These are phyloP conservation scores for Ocimum tenuiflorum DNA, from an alignment of 257 asterid genomes.

Conservation along the genomic window DNA sequence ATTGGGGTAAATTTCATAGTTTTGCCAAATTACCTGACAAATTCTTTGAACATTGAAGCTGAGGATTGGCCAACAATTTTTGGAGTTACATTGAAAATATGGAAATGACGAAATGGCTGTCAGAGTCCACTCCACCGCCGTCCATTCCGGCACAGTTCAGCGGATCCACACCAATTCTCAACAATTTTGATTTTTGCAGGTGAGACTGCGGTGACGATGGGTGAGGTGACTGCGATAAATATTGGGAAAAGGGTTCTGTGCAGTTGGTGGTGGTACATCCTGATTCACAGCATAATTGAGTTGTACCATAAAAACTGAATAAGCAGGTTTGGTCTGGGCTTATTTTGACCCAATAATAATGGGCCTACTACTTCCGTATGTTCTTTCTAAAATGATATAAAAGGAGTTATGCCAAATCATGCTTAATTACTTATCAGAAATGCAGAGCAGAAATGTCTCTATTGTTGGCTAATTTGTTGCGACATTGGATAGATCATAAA, in stretches of 20 bases:
- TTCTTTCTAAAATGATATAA: neutral
- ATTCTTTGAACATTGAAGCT: too few species aligned
- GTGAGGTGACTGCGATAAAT: neutral
- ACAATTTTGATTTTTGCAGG: neutral
- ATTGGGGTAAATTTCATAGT: too few species aligned
- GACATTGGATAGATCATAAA: slow-evolving; percentile 38
- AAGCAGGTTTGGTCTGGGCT: neutral
- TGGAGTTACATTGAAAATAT: too few species aligned
- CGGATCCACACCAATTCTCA: slow-evolving; percentile 7
- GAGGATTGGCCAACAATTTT: too few species aligned
- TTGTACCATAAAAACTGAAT: slow-evolving; percentile 1
- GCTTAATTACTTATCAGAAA: slow-evolving; percentile 1
- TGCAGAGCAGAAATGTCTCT: slow-evolving; percentile 35
- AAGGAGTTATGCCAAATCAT: neutral
- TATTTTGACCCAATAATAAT: neutral
- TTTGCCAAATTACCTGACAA: too few species aligned
- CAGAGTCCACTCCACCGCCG: slow-evolving; percentile 54
- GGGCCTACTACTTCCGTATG: neutral
- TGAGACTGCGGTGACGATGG: slow-evolving; percentile 6
- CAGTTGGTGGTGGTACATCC: slow-evolving; percentile 30
- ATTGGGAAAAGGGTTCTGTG: slow-evolving; percentile 14
- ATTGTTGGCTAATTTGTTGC: slow-evolving; percentile 36
- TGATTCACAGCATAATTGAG: neutral
- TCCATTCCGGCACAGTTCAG: slow-evolving; percentile 38
- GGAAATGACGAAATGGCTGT: too few species aligned